These are phyloP conservation scores for Candida stauntonica DNA, from an alignment of 805 yeast genomes.

Conservation along the genomic window DNA sequence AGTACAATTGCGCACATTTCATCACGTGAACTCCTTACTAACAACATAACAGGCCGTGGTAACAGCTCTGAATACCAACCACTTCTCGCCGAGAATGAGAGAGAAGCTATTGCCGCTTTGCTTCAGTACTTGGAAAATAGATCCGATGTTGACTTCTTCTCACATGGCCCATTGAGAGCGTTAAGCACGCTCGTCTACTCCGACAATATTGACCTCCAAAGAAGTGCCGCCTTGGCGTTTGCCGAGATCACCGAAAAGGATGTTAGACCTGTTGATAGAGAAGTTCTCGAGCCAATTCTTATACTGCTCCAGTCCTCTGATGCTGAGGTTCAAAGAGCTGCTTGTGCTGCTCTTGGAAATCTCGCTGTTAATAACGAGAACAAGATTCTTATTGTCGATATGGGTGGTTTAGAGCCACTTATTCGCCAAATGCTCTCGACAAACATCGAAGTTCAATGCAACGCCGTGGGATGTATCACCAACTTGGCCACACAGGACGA, in stretches of 20 bases:
- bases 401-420: conserved; percentile 96
- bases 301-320: conserved; percentile 82
- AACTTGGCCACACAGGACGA: conserved; percentile 97
- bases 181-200: conserved; percentile 90
- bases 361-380: conserved; percentile 95
- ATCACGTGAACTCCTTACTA: conserved; percentile 3
- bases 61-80: conserved; percentile 53
- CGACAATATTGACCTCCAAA: conserved; percentile 89
- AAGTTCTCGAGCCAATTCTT: conserved; percentile 89
- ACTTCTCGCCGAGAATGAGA: conserved; percentile 87
- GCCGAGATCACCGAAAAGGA: conserved; percentile 98
- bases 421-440: conserved; percentile 97
- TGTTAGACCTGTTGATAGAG: conserved; percentile 83
- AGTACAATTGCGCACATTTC: not conserved
- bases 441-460: conserved; percentile 97
- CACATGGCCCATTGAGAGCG: conserved; percentile 77
- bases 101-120: conserved; percentile 91
- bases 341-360: conserved; percentile 98
- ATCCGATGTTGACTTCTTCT: conserved; percentile 86
- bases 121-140: conserved; percentile 86
- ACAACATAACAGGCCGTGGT: conserved; percentile 10
- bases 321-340: conserved; percentile 95
- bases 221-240: conserved; percentile 96
- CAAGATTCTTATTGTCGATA: conserved; percentile 87
- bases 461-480: conserved; percentile 98